Conservation (phyloP, 768 basidiomycete species). For the Russula sp. region DNA sequence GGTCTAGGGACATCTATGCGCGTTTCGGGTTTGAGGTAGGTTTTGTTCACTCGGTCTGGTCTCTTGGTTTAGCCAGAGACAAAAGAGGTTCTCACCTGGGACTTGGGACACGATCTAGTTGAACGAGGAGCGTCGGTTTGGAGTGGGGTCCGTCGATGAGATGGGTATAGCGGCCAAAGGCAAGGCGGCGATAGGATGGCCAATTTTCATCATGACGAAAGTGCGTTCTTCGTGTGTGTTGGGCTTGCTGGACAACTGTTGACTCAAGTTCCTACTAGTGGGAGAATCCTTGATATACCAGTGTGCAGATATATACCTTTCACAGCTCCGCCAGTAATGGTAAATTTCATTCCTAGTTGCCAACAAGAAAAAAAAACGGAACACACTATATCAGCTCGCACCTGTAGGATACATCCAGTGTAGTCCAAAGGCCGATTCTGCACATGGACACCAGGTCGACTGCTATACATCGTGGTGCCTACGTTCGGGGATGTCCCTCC, state of each 20-base stretch:
- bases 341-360: background rate
- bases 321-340: background rate
- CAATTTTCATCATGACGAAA: constrained; percentile 21
- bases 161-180: constrained; percentile 10
- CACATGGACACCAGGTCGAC: too few relatives aligned
- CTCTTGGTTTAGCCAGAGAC: background rate
- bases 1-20: constrained; percentile 21
- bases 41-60: background rate
- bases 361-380: too few relatives aligned
- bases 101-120: background rate
- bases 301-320: background rate
- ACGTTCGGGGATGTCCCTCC: too few relatives aligned
- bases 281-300: background rate
- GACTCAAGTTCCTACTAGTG: background rate
- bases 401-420: too few relatives aligned
- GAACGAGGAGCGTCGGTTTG: constrained; percentile 13
- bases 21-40: constrained; percentile 24
- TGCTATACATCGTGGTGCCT: too few relatives aligned
- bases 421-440: too few relatives aligned
- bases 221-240: background rate
- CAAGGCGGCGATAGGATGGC: constrained; percentile 11
- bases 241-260: background rate
- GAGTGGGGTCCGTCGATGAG: constrained; percentile 12
- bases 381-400: too few relatives aligned
- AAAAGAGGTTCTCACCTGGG: too few relatives aligned